These are phyloP conservation scores for Luffa aegyptiaca DNA, from an alignment of 306 rosid species.

Conservation along the genomic window DNA sequence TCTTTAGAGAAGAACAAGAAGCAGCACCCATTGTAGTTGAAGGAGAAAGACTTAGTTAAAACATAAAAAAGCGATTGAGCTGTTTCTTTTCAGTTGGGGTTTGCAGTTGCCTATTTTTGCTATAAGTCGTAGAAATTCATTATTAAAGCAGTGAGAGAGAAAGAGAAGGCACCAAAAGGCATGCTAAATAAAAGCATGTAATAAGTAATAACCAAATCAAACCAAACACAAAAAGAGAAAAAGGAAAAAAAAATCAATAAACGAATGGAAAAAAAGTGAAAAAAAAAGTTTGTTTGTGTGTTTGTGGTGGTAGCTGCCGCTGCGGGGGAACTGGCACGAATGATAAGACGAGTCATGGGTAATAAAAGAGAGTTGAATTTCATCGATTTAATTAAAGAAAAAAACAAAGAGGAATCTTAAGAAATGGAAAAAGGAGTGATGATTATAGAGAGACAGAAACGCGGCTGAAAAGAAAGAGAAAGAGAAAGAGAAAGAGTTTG, in stretches of 20 bases:
- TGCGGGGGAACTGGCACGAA: background rate
- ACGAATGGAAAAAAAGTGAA: background rate
- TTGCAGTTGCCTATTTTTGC: background rate
- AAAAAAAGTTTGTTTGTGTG: background rate
- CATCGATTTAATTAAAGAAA: background rate
- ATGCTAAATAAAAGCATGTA: slow-evolving; percentile 14
- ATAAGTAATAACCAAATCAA: background rate
- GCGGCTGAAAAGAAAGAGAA: slow-evolving; percentile 42
- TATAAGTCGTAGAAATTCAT: background rate
- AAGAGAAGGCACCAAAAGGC: background rate
- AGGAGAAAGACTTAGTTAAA: slow-evolving; percentile 14
- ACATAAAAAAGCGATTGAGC: background rate
- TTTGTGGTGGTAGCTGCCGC: background rate
- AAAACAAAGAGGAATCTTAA: slow-evolving; percentile 5
- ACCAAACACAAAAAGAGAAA: slow-evolving; percentile 11
- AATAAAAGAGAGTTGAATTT: slow-evolving; percentile 8
- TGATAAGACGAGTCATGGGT: background rate
- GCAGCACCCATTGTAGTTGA: slow-evolving; percentile 17
- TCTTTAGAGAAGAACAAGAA: background rate
- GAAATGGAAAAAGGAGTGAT: slow-evolving; percentile 21
- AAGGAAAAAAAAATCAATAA: slow-evolving; percentile 20
- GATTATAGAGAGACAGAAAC: slow-evolving; percentile 56
- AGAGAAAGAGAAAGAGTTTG: slow-evolving; percentile 7
- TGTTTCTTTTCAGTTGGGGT: background rate
- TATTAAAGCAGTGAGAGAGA: background rate